A percentile compares a stretch with the other conserved stretches of the same genome.
Evolutionary conservation across 1,139 yeast species (phyloP).

Genomic region (Pichia norvegensis): DNA sequence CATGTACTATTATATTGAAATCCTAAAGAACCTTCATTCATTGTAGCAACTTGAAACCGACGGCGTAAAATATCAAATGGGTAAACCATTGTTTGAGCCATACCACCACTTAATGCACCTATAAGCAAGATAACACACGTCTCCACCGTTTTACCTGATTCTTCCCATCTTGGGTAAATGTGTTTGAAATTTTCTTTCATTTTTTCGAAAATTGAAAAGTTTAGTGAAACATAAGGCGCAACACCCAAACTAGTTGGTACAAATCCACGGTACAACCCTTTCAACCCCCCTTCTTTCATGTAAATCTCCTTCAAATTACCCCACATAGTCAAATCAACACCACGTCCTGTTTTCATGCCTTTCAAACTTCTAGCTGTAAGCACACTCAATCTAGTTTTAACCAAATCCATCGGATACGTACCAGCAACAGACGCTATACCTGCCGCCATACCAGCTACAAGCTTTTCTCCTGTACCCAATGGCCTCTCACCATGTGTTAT

Average conservation of each 20-base stretch:
- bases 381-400: slow-evolving; percentile 80
- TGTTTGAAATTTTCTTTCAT: slow-evolving; percentile 45
- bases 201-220: slow-evolving; percentile 83
- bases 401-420: slow-evolving; percentile 88
- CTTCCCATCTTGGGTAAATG: slow-evolving; percentile 22
- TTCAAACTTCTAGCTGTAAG: slow-evolving; percentile 70
- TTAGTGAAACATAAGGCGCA: slow-evolving; percentile 92
- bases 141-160: not conserved
- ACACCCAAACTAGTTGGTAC: slow-evolving; percentile 88
- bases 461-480: slow-evolving; percentile 47
- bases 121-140: slow-evolving; percentile 44
- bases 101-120: slow-evolving; percentile 87
- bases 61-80: slow-evolving; percentile 87
- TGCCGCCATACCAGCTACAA: slow-evolving; percentile 72
- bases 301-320: slow-evolving; percentile 53
- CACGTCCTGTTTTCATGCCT: slow-evolving; percentile 33
- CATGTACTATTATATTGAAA: slow-evolving; percentile 66
- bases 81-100: slow-evolving; percentile 72
- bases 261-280: slow-evolving; percentile 75
- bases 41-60: slow-evolving; percentile 82
- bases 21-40: slow-evolving; percentile 71
- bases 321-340: slow-evolving; percentile 51
- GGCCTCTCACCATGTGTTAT: slow-evolving; percentile 30
- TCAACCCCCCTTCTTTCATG: slow-evolving; percentile 69
- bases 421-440: slow-evolving; percentile 76